phyloP scores from a whole-genome alignment of 257 asterid genomes.

The Striga asiatica region DNA sequence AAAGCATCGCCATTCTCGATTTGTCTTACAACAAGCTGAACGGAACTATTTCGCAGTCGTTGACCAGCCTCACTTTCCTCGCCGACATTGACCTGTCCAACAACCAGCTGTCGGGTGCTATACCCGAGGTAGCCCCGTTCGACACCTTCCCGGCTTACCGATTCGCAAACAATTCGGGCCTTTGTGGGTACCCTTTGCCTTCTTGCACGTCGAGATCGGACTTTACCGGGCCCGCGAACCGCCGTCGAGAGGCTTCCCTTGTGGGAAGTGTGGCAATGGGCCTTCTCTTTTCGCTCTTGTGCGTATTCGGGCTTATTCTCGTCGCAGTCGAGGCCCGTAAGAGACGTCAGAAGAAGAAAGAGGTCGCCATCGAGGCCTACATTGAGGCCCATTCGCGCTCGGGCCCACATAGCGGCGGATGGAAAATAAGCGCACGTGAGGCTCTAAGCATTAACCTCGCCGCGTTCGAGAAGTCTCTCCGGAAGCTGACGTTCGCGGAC shows the following conservation, averaged over 20 bases:
- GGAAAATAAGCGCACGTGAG: slow-evolving; percentile 70
- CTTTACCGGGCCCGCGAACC: slow-evolving; percentile 23
- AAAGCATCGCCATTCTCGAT: slow-evolving; percentile 73
- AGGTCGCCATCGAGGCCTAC: slow-evolving; percentile 66
- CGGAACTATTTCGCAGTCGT: slow-evolving; percentile 59
- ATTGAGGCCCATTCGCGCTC: slow-evolving; percentile 63
- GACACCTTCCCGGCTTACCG: slow-evolving; percentile 62
- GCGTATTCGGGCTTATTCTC: slow-evolving; percentile 63
- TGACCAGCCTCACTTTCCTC: slow-evolving; percentile 53
- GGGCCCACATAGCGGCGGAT: slow-evolving; percentile 46
- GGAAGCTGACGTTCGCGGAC: slow-evolving; percentile 83
- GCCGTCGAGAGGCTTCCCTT: slow-evolving; percentile 54
- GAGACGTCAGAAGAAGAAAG: slow-evolving; percentile 70
- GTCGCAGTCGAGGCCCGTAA: slow-evolving; percentile 60
- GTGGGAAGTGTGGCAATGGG: slow-evolving; percentile 90
- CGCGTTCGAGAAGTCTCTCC: slow-evolving; percentile 73
- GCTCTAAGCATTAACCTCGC: slow-evolving; percentile 69
- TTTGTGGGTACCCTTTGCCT: slow-evolving; percentile 81
- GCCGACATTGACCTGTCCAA: slow-evolving; percentile 76
- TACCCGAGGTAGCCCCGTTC: slow-evolving; percentile 74
- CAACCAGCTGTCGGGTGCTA: slow-evolving; percentile 60
- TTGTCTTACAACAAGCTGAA: slow-evolving; percentile 60
- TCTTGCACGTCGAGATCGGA: slow-evolving; percentile 30
- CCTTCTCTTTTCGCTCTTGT: slow-evolving; percentile 63
- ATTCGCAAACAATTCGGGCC: slow-evolving; percentile 67